Evolutionary conservation across 768 basidiomycete genomes (phyloP).

Genomic region (Tylopilus plumbeoviolaceoides): DNA sequence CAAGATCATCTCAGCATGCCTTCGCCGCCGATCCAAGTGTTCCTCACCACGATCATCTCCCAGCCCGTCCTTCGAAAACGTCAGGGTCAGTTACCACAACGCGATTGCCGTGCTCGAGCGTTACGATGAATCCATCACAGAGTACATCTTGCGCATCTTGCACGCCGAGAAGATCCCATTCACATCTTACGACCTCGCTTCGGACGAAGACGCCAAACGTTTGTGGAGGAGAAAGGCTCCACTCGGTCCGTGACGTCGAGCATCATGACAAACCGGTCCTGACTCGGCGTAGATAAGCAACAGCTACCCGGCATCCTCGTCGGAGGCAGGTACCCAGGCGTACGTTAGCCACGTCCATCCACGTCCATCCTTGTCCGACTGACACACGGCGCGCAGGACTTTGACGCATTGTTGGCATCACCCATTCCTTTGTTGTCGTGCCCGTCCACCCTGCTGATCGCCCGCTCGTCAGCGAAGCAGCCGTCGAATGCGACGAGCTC

Average conservation of each 20-base stretch:
- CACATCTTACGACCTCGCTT: constrained; percentile 80
- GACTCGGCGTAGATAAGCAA: constrained; percentile 57
- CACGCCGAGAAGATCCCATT: constrained; percentile 85
- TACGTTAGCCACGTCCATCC: constrained; percentile 35
- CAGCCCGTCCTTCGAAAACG: constrained; percentile 73
- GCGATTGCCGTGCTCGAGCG: not conserved
- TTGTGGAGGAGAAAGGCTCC: constrained; percentile 84
- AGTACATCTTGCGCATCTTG: constrained; percentile 76
- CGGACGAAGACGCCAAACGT: constrained; percentile 74
- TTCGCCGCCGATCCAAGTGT: constrained; percentile 76
- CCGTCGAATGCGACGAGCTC: constrained; percentile 75
- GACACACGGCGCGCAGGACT: constrained; percentile 43
- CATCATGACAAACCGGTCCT: not conserved
- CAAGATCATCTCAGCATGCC: constrained; percentile 44
- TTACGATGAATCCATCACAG: constrained; percentile 33
- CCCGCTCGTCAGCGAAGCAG: constrained; percentile 61
- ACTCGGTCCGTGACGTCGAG: constrained; percentile 37
- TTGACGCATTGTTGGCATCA: constrained; percentile 64
- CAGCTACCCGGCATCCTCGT: constrained; percentile 82
- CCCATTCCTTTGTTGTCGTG: not conserved
- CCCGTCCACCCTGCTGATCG: constrained; percentile 5
- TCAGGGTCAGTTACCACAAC: constrained; percentile 51
- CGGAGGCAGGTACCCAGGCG: constrained; percentile 72
- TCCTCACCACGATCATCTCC: constrained; percentile 86
- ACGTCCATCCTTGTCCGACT: not conserved